phyloP scores from a whole-genome alignment of 441 rosid species.

The Capsella rubella region DNA sequence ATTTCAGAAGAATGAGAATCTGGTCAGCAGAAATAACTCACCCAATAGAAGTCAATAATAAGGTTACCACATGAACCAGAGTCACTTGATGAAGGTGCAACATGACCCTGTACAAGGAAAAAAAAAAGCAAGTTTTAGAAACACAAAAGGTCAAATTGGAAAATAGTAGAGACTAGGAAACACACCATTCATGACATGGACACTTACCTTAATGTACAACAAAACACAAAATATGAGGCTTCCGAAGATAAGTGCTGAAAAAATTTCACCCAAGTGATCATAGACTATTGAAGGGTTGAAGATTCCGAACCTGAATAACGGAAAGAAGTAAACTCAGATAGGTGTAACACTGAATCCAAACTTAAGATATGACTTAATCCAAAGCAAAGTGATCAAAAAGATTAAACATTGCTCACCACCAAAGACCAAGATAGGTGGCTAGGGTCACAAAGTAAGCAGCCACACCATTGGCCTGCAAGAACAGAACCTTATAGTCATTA shows the following conservation, averaged over 20 bases:
- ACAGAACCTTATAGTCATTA: background rate
- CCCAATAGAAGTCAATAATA: constrained; percentile 97
- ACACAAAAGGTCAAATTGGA: constrained; percentile 31
- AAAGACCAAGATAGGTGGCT: constrained; percentile 78
- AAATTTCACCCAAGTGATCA: constrained; percentile 96
- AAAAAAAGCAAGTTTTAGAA: constrained; percentile 10
- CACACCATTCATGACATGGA: constrained; percentile 17
- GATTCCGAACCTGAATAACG: constrained; percentile 83
- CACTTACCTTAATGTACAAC: constrained; percentile 84
- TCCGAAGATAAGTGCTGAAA: constrained; percentile 87
- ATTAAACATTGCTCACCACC: constrained; percentile 72
- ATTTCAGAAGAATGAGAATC: constrained; percentile 10
- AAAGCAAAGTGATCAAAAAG: constrained; percentile 19
- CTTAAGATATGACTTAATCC: constrained; percentile 2
- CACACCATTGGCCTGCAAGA: constrained; percentile 86
- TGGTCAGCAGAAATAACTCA: constrained; percentile 48
- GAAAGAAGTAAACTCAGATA: constrained; percentile 26
- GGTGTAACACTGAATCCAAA: background rate
- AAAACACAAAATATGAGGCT: constrained; percentile 87
- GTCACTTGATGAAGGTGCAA: constrained; percentile 93
- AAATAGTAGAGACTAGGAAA: constrained; percentile 11
- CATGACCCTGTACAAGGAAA: constrained; percentile 69
- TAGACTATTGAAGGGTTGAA: constrained; percentile 88
- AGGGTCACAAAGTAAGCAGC: constrained; percentile 79
- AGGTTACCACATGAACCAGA: constrained; percentile 96